Conservation (phyloP, 1,284 basidiomycete species). For the Violaceomyces palustris region DNA sequence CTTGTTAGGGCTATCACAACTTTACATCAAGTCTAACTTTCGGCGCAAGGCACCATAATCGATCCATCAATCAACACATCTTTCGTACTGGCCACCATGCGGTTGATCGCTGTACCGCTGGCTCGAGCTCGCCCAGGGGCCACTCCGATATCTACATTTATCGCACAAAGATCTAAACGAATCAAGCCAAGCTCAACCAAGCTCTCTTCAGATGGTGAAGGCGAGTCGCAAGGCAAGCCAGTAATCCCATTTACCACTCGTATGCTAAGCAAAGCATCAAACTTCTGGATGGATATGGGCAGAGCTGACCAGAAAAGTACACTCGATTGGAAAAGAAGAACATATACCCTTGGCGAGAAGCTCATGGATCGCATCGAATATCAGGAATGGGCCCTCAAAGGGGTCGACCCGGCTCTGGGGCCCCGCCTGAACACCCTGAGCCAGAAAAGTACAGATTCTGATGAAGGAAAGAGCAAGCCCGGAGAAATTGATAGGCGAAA, state of each 20-base stretch:
- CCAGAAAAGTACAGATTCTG: background rate
- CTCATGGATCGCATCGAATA: conserved; percentile 51
- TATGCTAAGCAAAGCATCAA: conserved; percentile 33
- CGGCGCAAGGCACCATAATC: background rate
- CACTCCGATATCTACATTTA: conserved; percentile 38
- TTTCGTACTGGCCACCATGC: conserved; percentile 11
- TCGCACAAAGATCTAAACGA: conserved; percentile 41
- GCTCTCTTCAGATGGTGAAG: background rate
- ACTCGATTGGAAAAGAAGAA: conserved; percentile 46
- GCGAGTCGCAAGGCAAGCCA: too few relatives aligned
- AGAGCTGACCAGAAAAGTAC: conserved; percentile 32
- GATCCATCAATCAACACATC: too few relatives aligned
- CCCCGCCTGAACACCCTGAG: conserved; percentile 15
- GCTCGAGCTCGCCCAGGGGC: conserved; percentile 27
- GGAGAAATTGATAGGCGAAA: background rate
- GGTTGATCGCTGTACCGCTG: conserved; percentile 43
- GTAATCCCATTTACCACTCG: conserved; percentile 32
- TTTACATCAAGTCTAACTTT: too few relatives aligned
- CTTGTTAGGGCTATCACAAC: too few relatives aligned
- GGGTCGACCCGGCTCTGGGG: conserved; percentile 41
- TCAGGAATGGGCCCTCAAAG: conserved; percentile 51
- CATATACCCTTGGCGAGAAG: conserved; percentile 39
- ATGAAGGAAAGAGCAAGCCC: background rate
- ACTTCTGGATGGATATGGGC: conserved; percentile 46
- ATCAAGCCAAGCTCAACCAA: background rate